A percentile compares a stretch with the other conserved stretches of the same genome.
Evolutionary conservation across 2,329 filamentous ascomycete species (phyloP).

Genomic region (Teratosphaeria viscida): DNA sequence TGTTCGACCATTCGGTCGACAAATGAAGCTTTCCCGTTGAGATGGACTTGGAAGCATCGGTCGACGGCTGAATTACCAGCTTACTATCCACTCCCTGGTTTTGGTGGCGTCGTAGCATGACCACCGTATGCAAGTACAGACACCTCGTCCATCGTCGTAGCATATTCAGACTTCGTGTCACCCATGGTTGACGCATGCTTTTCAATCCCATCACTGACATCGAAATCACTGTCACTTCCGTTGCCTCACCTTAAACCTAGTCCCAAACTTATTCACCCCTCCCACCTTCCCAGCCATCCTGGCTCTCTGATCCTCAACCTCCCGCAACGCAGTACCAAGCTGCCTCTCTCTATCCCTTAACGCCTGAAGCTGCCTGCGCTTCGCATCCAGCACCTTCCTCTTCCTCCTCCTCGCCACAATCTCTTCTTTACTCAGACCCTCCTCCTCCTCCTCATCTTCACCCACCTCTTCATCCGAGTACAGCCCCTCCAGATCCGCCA

Average conservation of each 20-base stretch:
- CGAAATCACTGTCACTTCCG: slow-evolving; percentile 39
- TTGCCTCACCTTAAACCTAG: slow-evolving; percentile 55
- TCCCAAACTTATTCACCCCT: slow-evolving; percentile 52
- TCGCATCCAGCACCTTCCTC: slow-evolving; percentile 39
- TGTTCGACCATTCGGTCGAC: too few species aligned
- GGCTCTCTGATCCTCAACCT: slow-evolving; percentile 49
- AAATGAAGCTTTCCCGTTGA: too few species aligned
- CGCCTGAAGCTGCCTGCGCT: slow-evolving; percentile 40
- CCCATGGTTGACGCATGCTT: background rate
- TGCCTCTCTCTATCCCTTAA: slow-evolving; percentile 45
- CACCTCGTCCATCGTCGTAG: background rate
- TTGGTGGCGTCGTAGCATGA: background rate
- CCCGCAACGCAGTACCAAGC: slow-evolving; percentile 44
- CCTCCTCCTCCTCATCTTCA: slow-evolving; percentile 17
- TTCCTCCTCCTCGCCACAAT: slow-evolving; percentile 36
- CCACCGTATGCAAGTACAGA: background rate
- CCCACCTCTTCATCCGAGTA: slow-evolving; percentile 9
- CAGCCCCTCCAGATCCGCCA: slow-evolving; percentile 2
- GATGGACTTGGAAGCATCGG: background rate
- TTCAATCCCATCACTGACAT: background rate
- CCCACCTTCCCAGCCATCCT: slow-evolving; percentile 52
- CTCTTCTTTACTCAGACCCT: slow-evolving; percentile 16
- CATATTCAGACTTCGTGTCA: background rate
- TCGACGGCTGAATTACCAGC: background rate
- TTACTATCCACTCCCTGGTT: background rate